Conservation (phyloP, 805 yeast genomes). For the Cyberlindnera samutprakarnensis region DNA sequence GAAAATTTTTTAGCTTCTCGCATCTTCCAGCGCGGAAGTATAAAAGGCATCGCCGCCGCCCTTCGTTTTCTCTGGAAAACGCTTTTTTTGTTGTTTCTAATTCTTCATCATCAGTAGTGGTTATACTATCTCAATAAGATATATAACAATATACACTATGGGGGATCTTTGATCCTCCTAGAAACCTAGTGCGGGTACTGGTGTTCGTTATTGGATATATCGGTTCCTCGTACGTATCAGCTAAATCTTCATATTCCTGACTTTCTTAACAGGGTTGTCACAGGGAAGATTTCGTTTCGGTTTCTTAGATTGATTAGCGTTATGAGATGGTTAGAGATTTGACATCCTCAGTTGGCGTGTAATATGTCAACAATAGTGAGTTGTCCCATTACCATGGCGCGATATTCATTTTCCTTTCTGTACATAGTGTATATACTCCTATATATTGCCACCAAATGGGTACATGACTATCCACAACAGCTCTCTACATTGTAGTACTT, state of each 20-base stretch:
- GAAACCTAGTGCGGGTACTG: conserved; percentile 22
- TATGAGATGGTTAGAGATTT: conserved; percentile 18
- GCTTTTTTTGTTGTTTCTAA: conserved; percentile 19
- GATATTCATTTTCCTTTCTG: conserved; percentile 11
- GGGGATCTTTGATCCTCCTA: conserved; percentile 15
- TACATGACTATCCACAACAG: not conserved
- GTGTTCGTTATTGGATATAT: conserved; percentile 21
- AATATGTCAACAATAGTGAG: conserved; percentile 17
- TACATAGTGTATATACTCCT: conserved; percentile 1
- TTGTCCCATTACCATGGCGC: conserved; percentile 23
- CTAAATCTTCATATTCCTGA: conserved; percentile 55
- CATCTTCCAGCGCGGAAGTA: no score
- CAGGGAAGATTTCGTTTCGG: conserved; percentile 72
- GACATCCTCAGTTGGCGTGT: conserved; percentile 16
- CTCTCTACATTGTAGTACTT: not conserved
- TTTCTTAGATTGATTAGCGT: conserved; percentile 46
- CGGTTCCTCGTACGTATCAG: conserved; percentile 36
- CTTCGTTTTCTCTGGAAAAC: conserved; percentile 7
- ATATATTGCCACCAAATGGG: no score
- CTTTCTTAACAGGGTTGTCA: conserved; percentile 66
- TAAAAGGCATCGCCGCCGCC: conserved; percentile 25
- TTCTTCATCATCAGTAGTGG: conserved; percentile 67
- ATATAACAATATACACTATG: conserved; percentile 41
- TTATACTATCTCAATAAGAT: conserved; percentile 63
- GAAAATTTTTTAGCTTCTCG: no score